phyloP scores from a whole-genome alignment of 441 rosid species.

The Gossypium schwendimanii region DNA sequence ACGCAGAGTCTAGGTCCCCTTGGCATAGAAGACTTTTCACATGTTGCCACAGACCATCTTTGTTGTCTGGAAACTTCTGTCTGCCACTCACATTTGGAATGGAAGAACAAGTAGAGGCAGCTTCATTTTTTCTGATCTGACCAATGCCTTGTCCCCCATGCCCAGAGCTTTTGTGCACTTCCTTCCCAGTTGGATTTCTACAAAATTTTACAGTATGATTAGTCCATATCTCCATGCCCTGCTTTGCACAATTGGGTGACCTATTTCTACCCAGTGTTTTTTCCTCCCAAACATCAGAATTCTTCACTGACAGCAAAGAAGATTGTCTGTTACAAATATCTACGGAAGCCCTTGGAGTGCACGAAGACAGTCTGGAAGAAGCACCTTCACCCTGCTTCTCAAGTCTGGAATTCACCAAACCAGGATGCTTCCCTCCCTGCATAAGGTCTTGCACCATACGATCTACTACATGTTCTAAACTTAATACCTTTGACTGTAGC shows the following conservation, averaged over 20 bases:
- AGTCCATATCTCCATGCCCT: conserved; percentile 37
- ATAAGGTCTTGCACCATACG: conserved; percentile 36
- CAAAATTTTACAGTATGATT: conserved; percentile 29
- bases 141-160: conserved; percentile 31
- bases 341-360: conserved; percentile 61
- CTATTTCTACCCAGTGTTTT: conserved; percentile 41
- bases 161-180: conserved; percentile 37
- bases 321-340: conserved; percentile 45
- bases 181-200: conserved; percentile 36
- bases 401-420: conserved; percentile 36
- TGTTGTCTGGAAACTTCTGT: conserved; percentile 29
- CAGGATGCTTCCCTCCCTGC: conserved; percentile 34
- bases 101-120: conserved; percentile 28
- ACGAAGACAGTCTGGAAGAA: conserved; percentile 56
- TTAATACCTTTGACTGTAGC: conserved; percentile 63
- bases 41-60: conserved; percentile 44
- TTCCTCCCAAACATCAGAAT: conserved; percentile 45
- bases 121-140: conserved; percentile 31
- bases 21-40: conserved; percentile 49
- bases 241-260: conserved; percentile 33
- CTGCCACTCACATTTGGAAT: conserved; percentile 31
- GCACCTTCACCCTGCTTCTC: conserved; percentile 43
- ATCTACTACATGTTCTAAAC: conserved; percentile 67
- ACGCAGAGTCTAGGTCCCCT: conserved; percentile 76
- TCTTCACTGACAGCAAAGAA: conserved; percentile 37